Base-by-base conservation (phyloP, 176 grass and related monocot genomes). In the Raddia guianensis region DNA sequence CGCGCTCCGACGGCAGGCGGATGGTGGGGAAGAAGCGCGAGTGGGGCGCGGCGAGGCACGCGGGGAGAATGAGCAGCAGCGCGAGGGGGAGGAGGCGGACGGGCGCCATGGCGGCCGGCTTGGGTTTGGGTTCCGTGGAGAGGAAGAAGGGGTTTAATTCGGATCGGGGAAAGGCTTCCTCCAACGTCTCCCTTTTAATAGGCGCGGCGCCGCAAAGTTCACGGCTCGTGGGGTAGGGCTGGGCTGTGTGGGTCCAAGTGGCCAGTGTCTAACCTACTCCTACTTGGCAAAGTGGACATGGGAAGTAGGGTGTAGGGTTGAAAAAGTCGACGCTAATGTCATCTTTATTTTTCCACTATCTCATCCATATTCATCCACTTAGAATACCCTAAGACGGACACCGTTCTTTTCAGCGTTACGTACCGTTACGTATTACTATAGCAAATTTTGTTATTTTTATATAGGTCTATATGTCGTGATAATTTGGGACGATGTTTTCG, bases 1-100 rank as follows among this genome's bases (percentile, higher is more conserved):
- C 70, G 53, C 75, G 86, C 78, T 95, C 86, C 35, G 96, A 99
- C 57, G 92, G 92, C 18, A 95, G 84, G 4, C 88, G 83, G 82
- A 99, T 79, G 65, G 21, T 37, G 47, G 75, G 75, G n/a, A 91
- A 78, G 71, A 51, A 8, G 43, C 68, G 65, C 40, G 73, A 86
- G 60, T 75, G 45, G 34, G 79, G 63, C 8, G 55, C 73, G 78
- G 72, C 59, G 35, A 91, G 60, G 80, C 71, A 76, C n/a, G 71
- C 52, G 48, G 80, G 27, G 73, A 91, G 52, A 14, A 86, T 51
- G 27, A 87, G 51, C 20, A 86, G 57, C 35, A 87, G 51, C 49
- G 42, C 69, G 66, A 80, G 34, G 20, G 44, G 55, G 8, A 49
- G 49, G 72, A 72, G 66, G 68, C 75, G 72, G 66, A 67, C 69